Conservation (phyloP, 2,329 filamentous ascomycete genomes). For the Claviceps maximensis region DNA sequence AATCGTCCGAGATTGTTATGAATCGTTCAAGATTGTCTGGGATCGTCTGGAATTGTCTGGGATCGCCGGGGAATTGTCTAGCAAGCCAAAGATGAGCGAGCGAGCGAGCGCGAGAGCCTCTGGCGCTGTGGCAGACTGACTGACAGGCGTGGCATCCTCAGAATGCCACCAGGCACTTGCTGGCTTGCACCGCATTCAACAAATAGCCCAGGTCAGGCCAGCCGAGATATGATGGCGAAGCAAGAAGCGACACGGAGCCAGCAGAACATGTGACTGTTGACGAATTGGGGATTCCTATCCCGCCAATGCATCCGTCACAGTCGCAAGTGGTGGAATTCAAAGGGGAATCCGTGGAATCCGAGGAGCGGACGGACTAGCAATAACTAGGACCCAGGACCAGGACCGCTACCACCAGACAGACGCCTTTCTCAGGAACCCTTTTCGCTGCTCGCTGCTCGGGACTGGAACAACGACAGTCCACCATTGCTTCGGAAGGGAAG, state of each 20-base stretch:
- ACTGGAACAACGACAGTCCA: too few relatives aligned
- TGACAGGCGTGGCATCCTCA: not conserved
- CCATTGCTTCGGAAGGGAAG: too few relatives aligned
- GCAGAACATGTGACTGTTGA: not conserved
- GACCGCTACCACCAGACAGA: too few relatives aligned
- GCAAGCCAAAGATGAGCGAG: not conserved
- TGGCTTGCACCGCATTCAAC: not conserved
- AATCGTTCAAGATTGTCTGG: not conserved
- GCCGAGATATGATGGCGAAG: not conserved
- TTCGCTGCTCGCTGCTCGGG: too few relatives aligned
- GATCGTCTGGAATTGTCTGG: not conserved
- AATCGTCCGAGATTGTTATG: not conserved
- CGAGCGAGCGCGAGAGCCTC: not conserved
- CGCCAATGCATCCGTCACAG: not conserved
- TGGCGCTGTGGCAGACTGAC: not conserved
- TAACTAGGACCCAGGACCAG: too few relatives aligned
- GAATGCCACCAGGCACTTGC: not conserved
- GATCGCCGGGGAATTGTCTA: not conserved
- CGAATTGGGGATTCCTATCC: not conserved
- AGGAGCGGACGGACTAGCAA: too few relatives aligned
- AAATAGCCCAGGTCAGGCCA: too few relatives aligned
- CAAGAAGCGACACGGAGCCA: too few relatives aligned
- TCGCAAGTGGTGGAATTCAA: not conserved
- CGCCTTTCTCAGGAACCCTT: too few relatives aligned
- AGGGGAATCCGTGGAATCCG: too few relatives aligned